These are phyloP conservation scores for Gossypium sturtianum DNA, from an alignment of 345 rosid species.

Conservation along the genomic window DNA sequence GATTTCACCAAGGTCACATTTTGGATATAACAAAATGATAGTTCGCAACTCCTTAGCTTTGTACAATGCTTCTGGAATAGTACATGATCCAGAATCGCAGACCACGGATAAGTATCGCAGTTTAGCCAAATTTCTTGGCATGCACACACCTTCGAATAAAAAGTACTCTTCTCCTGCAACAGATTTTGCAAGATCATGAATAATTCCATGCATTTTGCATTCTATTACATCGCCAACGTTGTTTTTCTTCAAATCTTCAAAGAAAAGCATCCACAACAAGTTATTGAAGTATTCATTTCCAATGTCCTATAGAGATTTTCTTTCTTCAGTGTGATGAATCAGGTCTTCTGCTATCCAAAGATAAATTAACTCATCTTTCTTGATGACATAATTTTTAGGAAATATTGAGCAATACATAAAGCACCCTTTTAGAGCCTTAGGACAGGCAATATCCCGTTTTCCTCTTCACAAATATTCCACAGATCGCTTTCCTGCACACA, in stretches of 20 bases:
- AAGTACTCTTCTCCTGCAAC: slow-evolving; percentile 15
- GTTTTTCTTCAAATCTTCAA: slow-evolving; percentile 7
- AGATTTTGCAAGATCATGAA: slow-evolving; percentile 27
- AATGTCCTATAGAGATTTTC: neutral
- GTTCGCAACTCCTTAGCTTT: slow-evolving; percentile 15
- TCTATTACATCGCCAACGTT: neutral
- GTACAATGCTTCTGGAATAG: slow-evolving; percentile 17
- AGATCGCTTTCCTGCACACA: slow-evolving; percentile 6
- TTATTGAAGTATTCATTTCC: slow-evolving; percentile 19
- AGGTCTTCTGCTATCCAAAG: slow-evolving; percentile 28
- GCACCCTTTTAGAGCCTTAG: slow-evolving; percentile 18
- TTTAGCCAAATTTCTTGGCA: neutral
- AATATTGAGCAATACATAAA: slow-evolving; percentile 26
- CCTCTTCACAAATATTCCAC: slow-evolving; percentile 8
- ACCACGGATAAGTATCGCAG: slow-evolving; percentile 14
- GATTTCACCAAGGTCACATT: slow-evolving; percentile 16
- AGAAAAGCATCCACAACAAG: slow-evolving; percentile 17
- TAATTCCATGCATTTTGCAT: slow-evolving; percentile 29
- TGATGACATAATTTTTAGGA: slow-evolving; percentile 18
- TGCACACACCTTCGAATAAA: slow-evolving; percentile 1
- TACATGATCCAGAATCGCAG: neutral
- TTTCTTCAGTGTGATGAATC: neutral
- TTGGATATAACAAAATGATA: slow-evolving; percentile 13
- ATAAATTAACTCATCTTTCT: slow-evolving; percentile 11
- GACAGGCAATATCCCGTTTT: slow-evolving; percentile 11